Evolutionary conservation across 371 early-diverging fungal genomes (phyloP).

Genomic region (Basidiobolus meristosporus): DNA sequence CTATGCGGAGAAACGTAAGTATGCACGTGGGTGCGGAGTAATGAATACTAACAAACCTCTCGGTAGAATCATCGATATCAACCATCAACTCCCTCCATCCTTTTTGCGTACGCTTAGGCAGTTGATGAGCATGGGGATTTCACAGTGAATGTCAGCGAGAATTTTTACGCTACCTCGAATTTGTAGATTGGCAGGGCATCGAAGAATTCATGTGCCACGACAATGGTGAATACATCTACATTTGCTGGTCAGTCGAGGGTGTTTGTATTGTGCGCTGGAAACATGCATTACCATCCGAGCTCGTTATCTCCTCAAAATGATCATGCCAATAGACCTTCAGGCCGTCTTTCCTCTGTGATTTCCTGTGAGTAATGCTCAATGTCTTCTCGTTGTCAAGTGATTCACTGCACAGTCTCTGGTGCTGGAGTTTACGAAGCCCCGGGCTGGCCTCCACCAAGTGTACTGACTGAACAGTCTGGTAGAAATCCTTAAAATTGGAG

Average conservation of each 20-base stretch:
- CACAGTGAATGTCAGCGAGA: background rate
- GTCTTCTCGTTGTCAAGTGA: slow-evolving; percentile 16
- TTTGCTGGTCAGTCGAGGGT: too few relatives aligned
- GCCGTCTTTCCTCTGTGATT: too few relatives aligned
- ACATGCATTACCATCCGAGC: too few relatives aligned
- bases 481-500: slow-evolving; percentile 28
- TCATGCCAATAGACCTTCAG: too few relatives aligned
- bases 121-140: background rate
- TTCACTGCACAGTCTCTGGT: slow-evolving; percentile 21
- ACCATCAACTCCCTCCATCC: slow-evolving; percentile 85
- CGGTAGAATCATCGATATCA: slow-evolving; percentile 30
- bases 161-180: slow-evolving; percentile 33
- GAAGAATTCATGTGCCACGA: slow-evolving; percentile 90
- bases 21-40: background rate
- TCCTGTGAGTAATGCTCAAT: too few relatives aligned
- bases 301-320: too few relatives aligned
- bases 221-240: too few relatives aligned
- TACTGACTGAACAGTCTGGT: slow-evolving; percentile 24
- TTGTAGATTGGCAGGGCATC: slow-evolving; percentile 86
- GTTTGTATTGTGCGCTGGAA: too few relatives aligned
- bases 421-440: slow-evolving; percentile 25
- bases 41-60: background rate
- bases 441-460: slow-evolving; percentile 59
- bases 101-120: slow-evolving; percentile 29
- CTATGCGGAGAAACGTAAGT: slow-evolving; percentile 9